phyloP scores from a whole-genome alignment of 2,329 filamentous ascomycete genomes.

The Phialophora tarda region DNA sequence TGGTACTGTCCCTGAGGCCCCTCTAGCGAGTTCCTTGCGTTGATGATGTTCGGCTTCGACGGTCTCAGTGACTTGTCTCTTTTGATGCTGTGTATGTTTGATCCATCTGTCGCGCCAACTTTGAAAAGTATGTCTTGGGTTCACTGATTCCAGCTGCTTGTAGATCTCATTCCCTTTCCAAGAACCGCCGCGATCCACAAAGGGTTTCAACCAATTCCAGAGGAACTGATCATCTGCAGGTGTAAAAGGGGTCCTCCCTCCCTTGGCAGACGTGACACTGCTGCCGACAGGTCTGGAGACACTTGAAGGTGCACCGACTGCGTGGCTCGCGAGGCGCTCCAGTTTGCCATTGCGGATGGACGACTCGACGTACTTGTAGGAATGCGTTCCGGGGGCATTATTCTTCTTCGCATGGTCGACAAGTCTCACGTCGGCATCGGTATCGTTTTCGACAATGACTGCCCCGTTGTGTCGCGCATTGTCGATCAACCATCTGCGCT shows the following conservation, averaged over 20 bases:
- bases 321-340: constrained; percentile 55
- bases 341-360: constrained; percentile 58
- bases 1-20: neutral
- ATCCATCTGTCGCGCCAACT: constrained; percentile 57
- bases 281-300: constrained; percentile 53
- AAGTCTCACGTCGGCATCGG: constrained; percentile 62
- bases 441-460: constrained; percentile 58
- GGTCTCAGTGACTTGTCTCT: constrained; percentile 24
- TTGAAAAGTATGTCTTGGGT: constrained; percentile 55
- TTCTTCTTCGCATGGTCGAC: constrained; percentile 63
- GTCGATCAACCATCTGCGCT: constrained; percentile 51
- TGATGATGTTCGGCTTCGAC: neutral
- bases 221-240: constrained; percentile 53
- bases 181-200: constrained; percentile 43
- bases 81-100: constrained; percentile 44
- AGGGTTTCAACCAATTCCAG: constrained; percentile 52
- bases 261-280: constrained; percentile 45
- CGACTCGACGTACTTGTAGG: constrained; percentile 63
- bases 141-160: constrained; percentile 47
- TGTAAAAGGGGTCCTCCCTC: constrained; percentile 46
- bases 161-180: constrained; percentile 53
- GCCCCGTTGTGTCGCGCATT: constrained; percentile 59
- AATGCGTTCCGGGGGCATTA: constrained; percentile 57
- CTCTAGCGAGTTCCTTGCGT: neutral
- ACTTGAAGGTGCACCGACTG: constrained; percentile 52